Evolutionary conservation across 164 flowering plant genomes (phyloP).

Genomic region (Houttuynia cordata): DNA sequence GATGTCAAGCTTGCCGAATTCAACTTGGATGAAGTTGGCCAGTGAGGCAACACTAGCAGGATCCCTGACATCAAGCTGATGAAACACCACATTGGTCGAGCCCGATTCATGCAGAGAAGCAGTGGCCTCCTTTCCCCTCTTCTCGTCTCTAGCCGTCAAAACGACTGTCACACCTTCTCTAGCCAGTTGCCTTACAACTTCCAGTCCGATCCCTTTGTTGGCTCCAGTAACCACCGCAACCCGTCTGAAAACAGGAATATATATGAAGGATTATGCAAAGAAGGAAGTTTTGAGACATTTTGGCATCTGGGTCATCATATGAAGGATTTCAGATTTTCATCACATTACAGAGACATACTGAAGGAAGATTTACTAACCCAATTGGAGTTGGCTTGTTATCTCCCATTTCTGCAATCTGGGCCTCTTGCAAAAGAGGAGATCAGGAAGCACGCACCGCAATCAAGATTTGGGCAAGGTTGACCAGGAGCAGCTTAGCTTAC

Average conservation of each 20-base stretch:
- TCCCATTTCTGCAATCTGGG: no score
- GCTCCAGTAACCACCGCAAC: slow-evolving; percentile 60
- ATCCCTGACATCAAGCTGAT: slow-evolving; percentile 53
- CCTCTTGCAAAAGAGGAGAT: no score
- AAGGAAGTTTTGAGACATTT: no score
- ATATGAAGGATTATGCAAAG: no score
- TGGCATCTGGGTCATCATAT: no score
- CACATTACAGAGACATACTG: no score
- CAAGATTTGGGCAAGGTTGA: no score
- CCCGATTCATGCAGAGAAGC: slow-evolving; percentile 25
- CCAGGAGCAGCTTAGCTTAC: no score
- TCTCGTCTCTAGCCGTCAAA: slow-evolving; percentile 43
- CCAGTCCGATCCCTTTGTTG: slow-evolving; percentile 57
- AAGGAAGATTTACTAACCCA: no score
- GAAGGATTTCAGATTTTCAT: no score
- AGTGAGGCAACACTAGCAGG: slow-evolving; percentile 27
- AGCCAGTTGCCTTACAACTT: slow-evolving; percentile 41
- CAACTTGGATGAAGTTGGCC: slow-evolving; percentile 25
- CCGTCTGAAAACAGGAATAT: slow-evolving; percentile 7
- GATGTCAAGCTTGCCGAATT: slow-evolving; percentile 51
- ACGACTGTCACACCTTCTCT: slow-evolving; percentile 30
- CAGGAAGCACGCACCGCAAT: no score
- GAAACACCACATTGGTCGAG: slow-evolving; percentile 33
- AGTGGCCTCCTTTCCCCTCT: slow-evolving; percentile 38
- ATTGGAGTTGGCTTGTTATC: no score